Evolutionary conservation across 2,329 filamentous ascomycete genomes (phyloP).

Genomic region (Fusarium chuoi): DNA sequence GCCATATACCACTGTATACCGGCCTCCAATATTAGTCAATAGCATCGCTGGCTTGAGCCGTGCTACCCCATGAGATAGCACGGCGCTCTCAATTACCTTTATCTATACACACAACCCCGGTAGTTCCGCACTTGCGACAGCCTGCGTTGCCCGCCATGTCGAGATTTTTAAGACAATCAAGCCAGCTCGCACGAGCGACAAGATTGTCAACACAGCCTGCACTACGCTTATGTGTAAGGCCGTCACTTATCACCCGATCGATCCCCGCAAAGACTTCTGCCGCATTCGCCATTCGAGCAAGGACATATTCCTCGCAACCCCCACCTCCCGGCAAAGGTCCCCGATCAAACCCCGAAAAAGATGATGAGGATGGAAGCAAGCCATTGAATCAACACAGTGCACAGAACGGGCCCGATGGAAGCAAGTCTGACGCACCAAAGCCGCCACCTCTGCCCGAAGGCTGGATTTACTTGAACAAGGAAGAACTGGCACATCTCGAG

Average conservation of each 20-base stretch:
- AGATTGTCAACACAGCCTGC: slow-evolving; percentile 65
- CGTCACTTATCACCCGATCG: slow-evolving; percentile 46
- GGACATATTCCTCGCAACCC: slow-evolving; percentile 53
- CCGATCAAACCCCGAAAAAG: slow-evolving; percentile 41
- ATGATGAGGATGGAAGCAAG: slow-evolving; percentile 37
- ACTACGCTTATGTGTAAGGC: slow-evolving; percentile 57
- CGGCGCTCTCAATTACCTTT: slow-evolving; percentile 32
- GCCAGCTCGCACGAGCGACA: slow-evolving; percentile 71
- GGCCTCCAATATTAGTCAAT: slow-evolving; percentile 1
- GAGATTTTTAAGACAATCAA: slow-evolving; percentile 72
- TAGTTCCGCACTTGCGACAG: slow-evolving; percentile 49
- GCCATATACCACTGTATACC: slow-evolving; percentile 20
- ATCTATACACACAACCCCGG: slow-evolving; percentile 45
- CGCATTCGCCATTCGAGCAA: slow-evolving; percentile 46
- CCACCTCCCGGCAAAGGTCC: slow-evolving; percentile 53
- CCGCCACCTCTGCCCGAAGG: slow-evolving; percentile 55
- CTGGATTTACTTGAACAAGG: slow-evolving; percentile 58
- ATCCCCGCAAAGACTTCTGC: slow-evolving; percentile 44
- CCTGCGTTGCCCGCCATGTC: slow-evolving; percentile 63
- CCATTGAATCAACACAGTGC: slow-evolving; percentile 31
- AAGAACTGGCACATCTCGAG: slow-evolving; percentile 64
- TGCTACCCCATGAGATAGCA: slow-evolving; percentile 49
- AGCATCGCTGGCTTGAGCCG: slow-evolving; percentile 27
- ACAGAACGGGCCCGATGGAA: slow-evolving; percentile 22
- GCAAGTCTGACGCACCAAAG: slow-evolving; percentile 40